Evolutionary conservation across 805 yeast genomes (phyloP).

Genomic region (Saturnispora serradocipensis): DNA sequence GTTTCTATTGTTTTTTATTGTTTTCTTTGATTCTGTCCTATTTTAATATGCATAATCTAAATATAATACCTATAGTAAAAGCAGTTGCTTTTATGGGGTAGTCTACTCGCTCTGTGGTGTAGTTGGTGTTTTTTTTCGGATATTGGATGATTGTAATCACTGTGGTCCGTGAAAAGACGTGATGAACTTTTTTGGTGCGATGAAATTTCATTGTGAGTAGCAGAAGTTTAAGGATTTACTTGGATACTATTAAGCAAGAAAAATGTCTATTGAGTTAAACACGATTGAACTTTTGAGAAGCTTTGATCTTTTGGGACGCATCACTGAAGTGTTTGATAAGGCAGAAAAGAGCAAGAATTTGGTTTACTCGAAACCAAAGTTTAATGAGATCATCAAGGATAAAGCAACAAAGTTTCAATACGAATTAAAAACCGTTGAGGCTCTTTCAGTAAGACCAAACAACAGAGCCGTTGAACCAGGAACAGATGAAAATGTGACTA

Average conservation of each 20-base stretch:
- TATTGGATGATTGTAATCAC: background rate
- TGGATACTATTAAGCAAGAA: background rate
- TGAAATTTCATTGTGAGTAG: background rate
- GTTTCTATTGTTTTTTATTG: background rate
- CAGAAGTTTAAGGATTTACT: background rate
- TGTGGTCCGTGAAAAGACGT: background rate
- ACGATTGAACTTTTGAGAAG: constrained; percentile 18
- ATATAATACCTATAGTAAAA: background rate
- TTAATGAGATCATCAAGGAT: constrained; percentile 19
- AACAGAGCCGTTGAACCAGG: constrained; percentile 29
- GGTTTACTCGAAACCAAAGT: constrained; percentile 15
- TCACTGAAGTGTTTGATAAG: constrained; percentile 15
- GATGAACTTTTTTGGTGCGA: background rate
- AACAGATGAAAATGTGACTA: constrained; percentile 28
- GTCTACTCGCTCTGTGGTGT: background rate
- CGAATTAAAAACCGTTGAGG: constrained; percentile 28
- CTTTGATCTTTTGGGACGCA: constrained; percentile 13
- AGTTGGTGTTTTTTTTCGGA: background rate
- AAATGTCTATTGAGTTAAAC: constrained; percentile 3
- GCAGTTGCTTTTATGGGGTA: background rate
- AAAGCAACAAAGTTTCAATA: constrained; percentile 18
- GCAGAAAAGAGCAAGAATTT: constrained; percentile 22
- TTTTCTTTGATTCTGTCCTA: background rate
- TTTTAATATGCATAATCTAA: background rate
- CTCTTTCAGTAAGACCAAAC: constrained; percentile 27